Conservation (phyloP, 495 filamentous ascomycete species). For the Xeromyces bisporus region DNA sequence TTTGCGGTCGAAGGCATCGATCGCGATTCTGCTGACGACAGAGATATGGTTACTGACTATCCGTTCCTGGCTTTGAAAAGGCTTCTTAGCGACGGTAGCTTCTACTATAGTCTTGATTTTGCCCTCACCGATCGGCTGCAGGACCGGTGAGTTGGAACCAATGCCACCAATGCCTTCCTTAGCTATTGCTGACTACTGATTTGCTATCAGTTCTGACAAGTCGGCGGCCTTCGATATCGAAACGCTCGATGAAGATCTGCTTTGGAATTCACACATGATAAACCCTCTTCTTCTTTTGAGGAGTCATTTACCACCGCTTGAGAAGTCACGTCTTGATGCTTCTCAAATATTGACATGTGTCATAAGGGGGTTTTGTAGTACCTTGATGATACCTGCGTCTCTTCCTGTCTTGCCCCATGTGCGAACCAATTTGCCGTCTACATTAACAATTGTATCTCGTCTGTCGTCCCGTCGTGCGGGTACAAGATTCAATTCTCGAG, state of each 20-base stretch:
- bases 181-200: conserved; percentile 27
- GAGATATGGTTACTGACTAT: conserved; percentile 58
- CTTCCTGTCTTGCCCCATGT: conserved; percentile 29
- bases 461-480: conserved; percentile 84
- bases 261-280: conserved; percentile 99
- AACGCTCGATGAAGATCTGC: conserved; percentile 69
- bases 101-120: conserved; percentile 96
- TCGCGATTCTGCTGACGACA: conserved; percentile 41
- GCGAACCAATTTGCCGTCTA: conserved; percentile 55
- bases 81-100: conserved; percentile 82
- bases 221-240: conserved; percentile 57
- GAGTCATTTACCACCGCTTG: conserved; percentile 52
- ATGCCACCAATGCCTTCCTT: background rate
- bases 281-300: conserved; percentile 77
- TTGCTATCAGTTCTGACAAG: conserved; percentile 24
- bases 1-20: conserved; percentile 31
- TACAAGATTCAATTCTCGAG: conserved; percentile 87
- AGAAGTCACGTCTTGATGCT: conserved; percentile 58
- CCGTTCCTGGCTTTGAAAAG: conserved; percentile 82
- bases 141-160: conserved; percentile 47
- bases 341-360: conserved; percentile 85
- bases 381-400: conserved; percentile 61
- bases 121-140: conserved; percentile 89
- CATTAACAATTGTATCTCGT: conserved; percentile 76
- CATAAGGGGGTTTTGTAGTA: conserved; percentile 80